Evolutionary conservation across 83 land plant genomes (phyloP), one percentile per base, ranked within the genome.

Genomic region (Isoetes engelmannii): DNA sequence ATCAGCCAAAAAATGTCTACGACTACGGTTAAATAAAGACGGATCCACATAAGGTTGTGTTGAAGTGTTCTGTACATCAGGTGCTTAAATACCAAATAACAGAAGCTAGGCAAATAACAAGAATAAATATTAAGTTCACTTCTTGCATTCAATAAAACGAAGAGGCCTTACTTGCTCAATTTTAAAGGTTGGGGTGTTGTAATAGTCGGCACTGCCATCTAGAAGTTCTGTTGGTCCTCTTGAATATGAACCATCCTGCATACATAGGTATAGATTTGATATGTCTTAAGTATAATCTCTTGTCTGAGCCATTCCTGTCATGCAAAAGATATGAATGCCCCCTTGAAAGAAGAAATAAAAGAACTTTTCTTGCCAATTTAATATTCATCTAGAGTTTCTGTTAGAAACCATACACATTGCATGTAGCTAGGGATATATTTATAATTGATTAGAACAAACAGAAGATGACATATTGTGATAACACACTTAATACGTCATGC

Each of bases 221-320:
- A 89, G 80, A 57, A 95, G 82, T 45, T 78, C 72, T 45, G 87
- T 44, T 4, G 99, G 99, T 9, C 99, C 99, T 75, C 97, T 83
- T 37, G 99, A 95, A 74, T 90, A 95, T 20, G 99, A 85, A 47
- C 99, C 99, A 82, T 95, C 99, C 99, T 95, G 85, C 48, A 57
- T 37, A 37, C 74, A 20, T 17, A 28, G 21, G 48, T 65, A 67
- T 12, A n/a, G 5, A 71, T 51, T 51, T 12, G 55, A 12, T 51
- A 51, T 3, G 13, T 51, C 17, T 51, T 51, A 12, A 12, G 13
- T 51, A 51, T 17, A 1, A 12, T 12, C 55, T 51, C 55, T 12
- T 0, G 1, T 28, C 1, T 0, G 37, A 28, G 37, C 37, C 37
- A 28, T 28, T 28, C 37, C 37, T 28, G 37, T 28, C 1, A 28